A percentile compares a stretch with the other conserved stretches of the same genome.
Evolutionary conservation across 768 basidiomycete genomes (phyloP).

Genomic region (Suillus plorans): DNA sequence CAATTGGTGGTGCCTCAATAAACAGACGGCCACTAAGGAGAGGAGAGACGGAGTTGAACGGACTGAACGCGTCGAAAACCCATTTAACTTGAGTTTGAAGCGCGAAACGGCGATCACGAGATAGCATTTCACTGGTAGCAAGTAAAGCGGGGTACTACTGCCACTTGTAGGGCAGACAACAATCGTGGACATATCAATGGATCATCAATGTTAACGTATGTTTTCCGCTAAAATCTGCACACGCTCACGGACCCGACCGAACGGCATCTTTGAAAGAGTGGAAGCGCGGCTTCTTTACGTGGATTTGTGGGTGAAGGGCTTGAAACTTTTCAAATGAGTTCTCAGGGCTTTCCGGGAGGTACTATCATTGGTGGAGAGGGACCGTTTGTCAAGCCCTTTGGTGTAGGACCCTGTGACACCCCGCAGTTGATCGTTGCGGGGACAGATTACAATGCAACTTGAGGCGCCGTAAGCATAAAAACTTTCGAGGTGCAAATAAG

Average conservation of each 20-base stretch:
- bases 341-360: neutral
- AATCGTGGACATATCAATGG: neutral
- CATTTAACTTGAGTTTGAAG: too few species aligned
- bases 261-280: neutral
- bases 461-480: neutral
- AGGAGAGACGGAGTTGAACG: too few species aligned
- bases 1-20: neutral
- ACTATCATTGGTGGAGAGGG: neutral
- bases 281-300: neutral
- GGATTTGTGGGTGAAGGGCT: too few species aligned
- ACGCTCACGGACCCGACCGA: neutral
- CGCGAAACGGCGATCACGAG: neutral
- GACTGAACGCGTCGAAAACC: neutral
- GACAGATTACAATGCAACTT: neutral
- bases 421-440: neutral
- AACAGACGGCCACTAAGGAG: neutral
- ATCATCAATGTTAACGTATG: conserved; percentile 1
- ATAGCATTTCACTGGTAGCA: neutral
- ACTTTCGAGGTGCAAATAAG: conserved; percentile 5
- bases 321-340: neutral
- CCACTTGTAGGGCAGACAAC: neutral
- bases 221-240: neutral
- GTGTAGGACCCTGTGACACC: neutral
- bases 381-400: neutral
- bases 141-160: neutral